Conservation (phyloP, 1,284 basidiomycete genomes). For the Sphagnurus paluster region DNA sequence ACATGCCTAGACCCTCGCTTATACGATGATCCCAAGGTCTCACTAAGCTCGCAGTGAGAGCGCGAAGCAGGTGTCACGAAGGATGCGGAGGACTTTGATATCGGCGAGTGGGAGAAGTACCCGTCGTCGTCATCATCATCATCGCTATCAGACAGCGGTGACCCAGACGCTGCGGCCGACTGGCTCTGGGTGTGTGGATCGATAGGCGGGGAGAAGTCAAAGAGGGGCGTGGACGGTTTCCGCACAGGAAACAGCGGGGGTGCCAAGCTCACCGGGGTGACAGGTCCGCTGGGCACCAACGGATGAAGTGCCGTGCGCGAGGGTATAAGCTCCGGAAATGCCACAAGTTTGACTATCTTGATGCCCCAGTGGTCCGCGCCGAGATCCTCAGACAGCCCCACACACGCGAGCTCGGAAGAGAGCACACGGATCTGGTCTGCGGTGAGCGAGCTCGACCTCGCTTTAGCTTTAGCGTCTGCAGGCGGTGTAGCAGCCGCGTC, state of each 20-base stretch:
- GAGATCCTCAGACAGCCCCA: constrained; percentile 59
- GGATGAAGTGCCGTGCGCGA: constrained; percentile 16
- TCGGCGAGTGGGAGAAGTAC: constrained; percentile 58
- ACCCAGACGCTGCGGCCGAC: constrained; percentile 13
- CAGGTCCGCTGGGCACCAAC: not conserved
- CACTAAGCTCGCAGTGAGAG: constrained; percentile 43
- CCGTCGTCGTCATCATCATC: constrained; percentile 56
- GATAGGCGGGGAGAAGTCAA: constrained; percentile 18
- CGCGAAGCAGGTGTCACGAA: constrained; percentile 37
- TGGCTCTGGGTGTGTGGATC: constrained; percentile 1
- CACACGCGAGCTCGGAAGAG: constrained; percentile 53
- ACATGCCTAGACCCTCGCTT: constrained; percentile 36
- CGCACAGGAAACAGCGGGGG: constrained; percentile 12
- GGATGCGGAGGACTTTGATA: constrained; percentile 33
- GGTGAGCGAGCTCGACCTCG: constrained; percentile 49
- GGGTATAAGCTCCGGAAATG: constrained; percentile 69
- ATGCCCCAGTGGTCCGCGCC: constrained; percentile 67
- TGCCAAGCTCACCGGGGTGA: constrained; percentile 8
- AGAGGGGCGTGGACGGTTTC: constrained; percentile 22
- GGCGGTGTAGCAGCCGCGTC: constrained; percentile 8
- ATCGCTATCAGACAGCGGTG: constrained; percentile 34
- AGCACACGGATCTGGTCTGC: constrained; percentile 51
- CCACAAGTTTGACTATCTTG: constrained; percentile 73
- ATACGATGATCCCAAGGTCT: constrained; percentile 26
- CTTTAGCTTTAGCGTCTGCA: constrained; percentile 8